These are phyloP conservation scores for Nothophoma quercina DNA, from an alignment of 2,329 filamentous ascomycete species.

Conservation along the genomic window DNA sequence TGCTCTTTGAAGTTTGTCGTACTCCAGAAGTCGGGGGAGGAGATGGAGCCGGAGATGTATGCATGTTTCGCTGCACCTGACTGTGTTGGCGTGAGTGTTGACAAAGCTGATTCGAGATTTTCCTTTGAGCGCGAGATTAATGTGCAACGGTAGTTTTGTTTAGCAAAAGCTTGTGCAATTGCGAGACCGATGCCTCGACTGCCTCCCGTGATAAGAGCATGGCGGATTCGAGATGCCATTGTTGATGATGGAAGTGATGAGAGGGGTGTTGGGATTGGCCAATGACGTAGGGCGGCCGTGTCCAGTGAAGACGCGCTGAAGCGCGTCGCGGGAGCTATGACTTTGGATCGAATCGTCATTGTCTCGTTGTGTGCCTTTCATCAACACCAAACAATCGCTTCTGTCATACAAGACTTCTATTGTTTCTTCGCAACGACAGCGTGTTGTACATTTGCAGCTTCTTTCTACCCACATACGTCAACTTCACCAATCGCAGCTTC, in stretches of 20 bases:
- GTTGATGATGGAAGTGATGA: not conserved
- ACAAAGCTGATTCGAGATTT: slow-evolving; percentile 33
- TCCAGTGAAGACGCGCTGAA: slow-evolving; percentile 40
- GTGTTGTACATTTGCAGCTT: not conserved
- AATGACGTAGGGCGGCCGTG: slow-evolving; percentile 32
- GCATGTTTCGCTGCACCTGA: slow-evolving; percentile 25
- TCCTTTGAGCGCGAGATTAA: slow-evolving; percentile 41
- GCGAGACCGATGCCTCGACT: slow-evolving; percentile 49
- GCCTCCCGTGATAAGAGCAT: slow-evolving; percentile 50
- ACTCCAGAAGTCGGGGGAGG: slow-evolving; percentile 36
- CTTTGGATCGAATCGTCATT: slow-evolving; percentile 11
- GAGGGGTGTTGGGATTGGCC: slow-evolving; percentile 17
- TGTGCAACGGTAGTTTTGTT: slow-evolving; percentile 38
- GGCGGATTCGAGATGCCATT: slow-evolving; percentile 22
- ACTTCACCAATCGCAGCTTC: not conserved
- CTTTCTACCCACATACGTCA: too few relatives aligned
- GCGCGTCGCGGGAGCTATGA: slow-evolving; percentile 15
- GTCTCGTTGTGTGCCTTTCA: slow-evolving; percentile 3
- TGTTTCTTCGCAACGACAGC: too few relatives aligned
- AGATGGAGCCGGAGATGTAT: slow-evolving; percentile 40
- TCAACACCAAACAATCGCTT: not conserved
- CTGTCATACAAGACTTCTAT: not conserved
- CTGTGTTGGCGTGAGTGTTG: slow-evolving; percentile 26
- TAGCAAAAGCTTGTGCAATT: slow-evolving; percentile 46
- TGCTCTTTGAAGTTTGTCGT: slow-evolving; percentile 15